Evolutionary conservation across 495 filamentous ascomycete species (phyloP).

Genomic region (Xylaria grammica): DNA sequence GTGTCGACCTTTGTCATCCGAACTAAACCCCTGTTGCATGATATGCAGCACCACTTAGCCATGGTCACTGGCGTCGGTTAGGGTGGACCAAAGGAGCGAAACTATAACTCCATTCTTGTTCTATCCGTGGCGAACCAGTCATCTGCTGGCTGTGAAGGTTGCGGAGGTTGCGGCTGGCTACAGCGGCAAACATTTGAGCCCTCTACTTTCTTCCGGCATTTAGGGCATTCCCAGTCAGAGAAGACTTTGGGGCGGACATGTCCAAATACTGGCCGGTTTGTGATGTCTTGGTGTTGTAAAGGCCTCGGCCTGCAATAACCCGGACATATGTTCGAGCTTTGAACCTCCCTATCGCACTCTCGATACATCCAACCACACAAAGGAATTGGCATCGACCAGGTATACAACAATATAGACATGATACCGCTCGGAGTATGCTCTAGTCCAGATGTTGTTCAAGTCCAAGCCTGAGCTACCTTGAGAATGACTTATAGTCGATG

Average conservation of each 20-base stretch:
- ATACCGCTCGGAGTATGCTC: background rate
- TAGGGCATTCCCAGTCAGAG: background rate
- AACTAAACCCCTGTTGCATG: too few species aligned
- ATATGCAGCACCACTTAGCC: too few species aligned
- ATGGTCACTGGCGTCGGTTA: background rate
- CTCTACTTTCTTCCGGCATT: background rate
- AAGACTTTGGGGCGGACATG: background rate
- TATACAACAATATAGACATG: background rate
- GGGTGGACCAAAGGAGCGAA: background rate
- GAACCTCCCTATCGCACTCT: background rate
- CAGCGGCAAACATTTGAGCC: background rate
- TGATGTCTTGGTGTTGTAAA: background rate
- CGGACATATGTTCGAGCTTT: background rate
- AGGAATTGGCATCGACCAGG: background rate
- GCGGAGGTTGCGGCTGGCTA: background rate
- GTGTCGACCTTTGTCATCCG: too few species aligned
- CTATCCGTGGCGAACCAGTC: too few species aligned
- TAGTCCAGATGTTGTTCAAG: background rate
- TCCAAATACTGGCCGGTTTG: background rate
- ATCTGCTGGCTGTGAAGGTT: conserved; percentile 1
- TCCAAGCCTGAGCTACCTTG: background rate
- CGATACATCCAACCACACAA: background rate
- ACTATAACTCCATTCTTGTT: too few species aligned
- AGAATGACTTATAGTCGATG: background rate
- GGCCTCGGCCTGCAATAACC: too few species aligned